Percentiles rank a stretch among this genome's conserved stretches.
Evolutionary conservation across 768 basidiomycete species (phyloP).

Genomic region (Mrakia frigida): DNA sequence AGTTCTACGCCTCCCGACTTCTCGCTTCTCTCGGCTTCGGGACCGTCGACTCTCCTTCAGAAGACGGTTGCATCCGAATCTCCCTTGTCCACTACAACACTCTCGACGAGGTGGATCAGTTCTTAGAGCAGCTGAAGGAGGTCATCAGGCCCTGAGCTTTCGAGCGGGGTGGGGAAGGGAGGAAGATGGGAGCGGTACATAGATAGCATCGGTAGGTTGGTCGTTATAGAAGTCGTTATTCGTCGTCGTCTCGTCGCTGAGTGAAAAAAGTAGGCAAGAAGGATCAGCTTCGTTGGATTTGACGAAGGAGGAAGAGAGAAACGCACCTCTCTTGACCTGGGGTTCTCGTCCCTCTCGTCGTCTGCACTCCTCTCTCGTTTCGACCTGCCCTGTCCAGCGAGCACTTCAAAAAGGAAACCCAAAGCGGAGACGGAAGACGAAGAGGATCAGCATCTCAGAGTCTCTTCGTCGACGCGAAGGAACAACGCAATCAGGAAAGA

Average conservation of each 20-base stretch:
- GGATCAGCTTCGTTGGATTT: not conserved
- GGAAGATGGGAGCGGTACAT: not conserved
- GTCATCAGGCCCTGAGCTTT: not conserved
- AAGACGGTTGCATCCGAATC: slow-evolving; percentile 67
- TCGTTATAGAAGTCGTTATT: not conserved
- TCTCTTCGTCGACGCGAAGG: not conserved
- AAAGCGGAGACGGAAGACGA: no score
- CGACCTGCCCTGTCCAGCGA: slow-evolving; percentile 5
- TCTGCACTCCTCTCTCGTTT: slow-evolving; percentile 29
- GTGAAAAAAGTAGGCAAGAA: not conserved
- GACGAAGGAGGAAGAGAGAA: not conserved
- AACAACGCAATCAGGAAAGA: not conserved
- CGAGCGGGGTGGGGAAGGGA: not conserved
- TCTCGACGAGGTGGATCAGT: slow-evolving; percentile 59
- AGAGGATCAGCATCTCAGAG: not conserved
- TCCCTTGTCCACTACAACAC: slow-evolving; percentile 78
- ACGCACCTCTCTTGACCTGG: slow-evolving; percentile 13
- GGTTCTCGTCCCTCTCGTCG: slow-evolving; percentile 18
- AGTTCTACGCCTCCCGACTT: slow-evolving; percentile 70
- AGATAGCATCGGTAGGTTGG: not conserved
- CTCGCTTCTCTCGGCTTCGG: slow-evolving; percentile 48
- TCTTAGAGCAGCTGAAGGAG: slow-evolving; percentile 46
- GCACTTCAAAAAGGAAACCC: not conserved
- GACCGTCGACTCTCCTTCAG: slow-evolving; percentile 52
- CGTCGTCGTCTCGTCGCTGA: slow-evolving; percentile 24